Conservation (phyloP, 306 rosid genomes). For the Quercus parvula region DNA sequence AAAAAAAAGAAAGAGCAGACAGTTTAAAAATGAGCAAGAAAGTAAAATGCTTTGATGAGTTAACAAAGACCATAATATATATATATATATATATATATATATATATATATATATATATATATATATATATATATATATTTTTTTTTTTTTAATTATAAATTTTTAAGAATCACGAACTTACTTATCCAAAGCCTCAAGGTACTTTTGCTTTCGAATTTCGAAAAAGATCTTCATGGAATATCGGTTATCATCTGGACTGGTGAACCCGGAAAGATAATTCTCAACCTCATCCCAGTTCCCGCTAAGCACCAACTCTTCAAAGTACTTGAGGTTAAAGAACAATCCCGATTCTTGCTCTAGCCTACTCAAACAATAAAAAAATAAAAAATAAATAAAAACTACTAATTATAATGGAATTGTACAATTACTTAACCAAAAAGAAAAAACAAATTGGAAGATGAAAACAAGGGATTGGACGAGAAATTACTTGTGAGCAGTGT, state of each 20-base stretch:
- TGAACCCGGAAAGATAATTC: conserved; percentile 21
- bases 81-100: too few relatives aligned
- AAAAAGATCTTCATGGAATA: conserved; percentile 20
- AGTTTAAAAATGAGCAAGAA: too few relatives aligned
- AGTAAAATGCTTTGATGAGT: neutral
- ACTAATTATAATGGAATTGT: neutral
- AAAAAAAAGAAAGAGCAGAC: neutral
- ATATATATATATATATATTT: too few relatives aligned
- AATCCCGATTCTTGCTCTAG: conserved; percentile 26
- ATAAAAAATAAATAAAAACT: neutral
- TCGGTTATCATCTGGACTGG: conserved; percentile 10
- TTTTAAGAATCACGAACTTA: neutral
- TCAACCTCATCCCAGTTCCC: conserved; percentile 26
- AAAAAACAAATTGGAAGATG: neutral
- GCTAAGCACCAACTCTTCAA: conserved; percentile 17
- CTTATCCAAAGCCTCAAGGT: conserved; percentile 27
- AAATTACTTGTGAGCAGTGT: conserved; percentile 20
- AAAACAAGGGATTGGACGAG: neutral
- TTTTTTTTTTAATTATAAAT: neutral
- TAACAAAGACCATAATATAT: neutral
- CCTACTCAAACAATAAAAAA: neutral
- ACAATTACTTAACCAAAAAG: neutral
- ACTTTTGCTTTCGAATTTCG: conserved; percentile 30
- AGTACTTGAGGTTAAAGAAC: conserved; percentile 22
- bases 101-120: too few relatives aligned